Base-by-base conservation (phyloP, 306 rosid species). In the Prunus padus region DNA sequence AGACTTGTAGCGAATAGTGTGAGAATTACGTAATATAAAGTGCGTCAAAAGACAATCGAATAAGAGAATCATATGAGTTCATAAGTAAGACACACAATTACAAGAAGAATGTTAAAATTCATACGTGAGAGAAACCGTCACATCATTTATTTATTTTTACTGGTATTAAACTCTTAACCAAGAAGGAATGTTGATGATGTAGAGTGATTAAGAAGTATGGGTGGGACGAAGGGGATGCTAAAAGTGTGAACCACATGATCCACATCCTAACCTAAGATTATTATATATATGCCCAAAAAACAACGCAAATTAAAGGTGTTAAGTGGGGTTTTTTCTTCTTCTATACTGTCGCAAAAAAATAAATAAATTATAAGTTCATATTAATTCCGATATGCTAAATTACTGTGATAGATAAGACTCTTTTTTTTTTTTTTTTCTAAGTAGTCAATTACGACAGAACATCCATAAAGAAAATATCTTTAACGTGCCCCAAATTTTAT, bases 401-500 rank as follows among this genome's bases (percentile, higher is more conserved):
- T 40, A 72, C 67, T 56, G 26, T 72, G 76, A 4, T 2, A 26
- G 37, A 37, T 19, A 14, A 14, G 52, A 55, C 25, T 55, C 65
- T 6, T 28, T 71, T 67, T 67, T 56, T 67, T 6, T 28, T 71
- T 67, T 67, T 56, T 67, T 67, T 47, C 23, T 13, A 54, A 54
- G 51, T 33, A 30, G 64, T 71, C 75, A 71, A 71, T 71, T 71
- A 71, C 47, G 75, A 37, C 64, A 52, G 64, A 52, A 13, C 49
- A 33, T 7, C 42, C 8, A 71, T 71, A 70, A 33, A 52, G 50
- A 71, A 33, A 7, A 71, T 18, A 30, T 50, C n/a, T 25, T 11
- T 7, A 26, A 25, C 45, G 33, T 77, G 81, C 73, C 79, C 65
- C 66, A 79, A 85, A 83, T 69, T 84, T 82, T 80, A 87, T 88